Conservation (phyloP, 768 basidiomycete species). For the Auricularia sp. region DNA sequence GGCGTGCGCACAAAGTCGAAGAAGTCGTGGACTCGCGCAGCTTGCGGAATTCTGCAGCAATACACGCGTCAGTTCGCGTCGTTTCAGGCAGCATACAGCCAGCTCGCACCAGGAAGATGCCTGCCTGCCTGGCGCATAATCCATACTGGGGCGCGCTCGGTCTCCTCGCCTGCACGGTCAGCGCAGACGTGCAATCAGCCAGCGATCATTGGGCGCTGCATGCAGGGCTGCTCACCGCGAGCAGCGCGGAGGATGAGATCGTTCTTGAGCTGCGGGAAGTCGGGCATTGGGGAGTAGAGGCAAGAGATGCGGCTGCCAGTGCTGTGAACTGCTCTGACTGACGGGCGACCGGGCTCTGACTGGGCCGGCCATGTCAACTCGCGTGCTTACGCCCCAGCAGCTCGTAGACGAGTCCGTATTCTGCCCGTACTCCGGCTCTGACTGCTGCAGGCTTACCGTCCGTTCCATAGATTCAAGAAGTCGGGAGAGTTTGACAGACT, state of each 20-base stretch:
- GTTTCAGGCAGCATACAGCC: not conserved
- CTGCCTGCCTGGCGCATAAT: constrained; percentile 96
- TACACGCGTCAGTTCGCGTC: not conserved
- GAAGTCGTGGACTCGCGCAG: constrained; percentile 80
- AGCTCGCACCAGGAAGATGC: constrained; percentile 72
- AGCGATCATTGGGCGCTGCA: not conserved
- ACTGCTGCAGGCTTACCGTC: not conserved
- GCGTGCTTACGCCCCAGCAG: constrained; percentile 42
- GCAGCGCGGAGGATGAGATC: constrained; percentile 87
- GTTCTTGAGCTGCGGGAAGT: constrained; percentile 72
- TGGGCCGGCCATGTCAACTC: not conserved
- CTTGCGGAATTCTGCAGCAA: constrained; percentile 71
- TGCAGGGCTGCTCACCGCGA: constrained; percentile 38
- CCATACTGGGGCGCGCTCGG: constrained; percentile 94
- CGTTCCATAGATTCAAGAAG: constrained; percentile 53
- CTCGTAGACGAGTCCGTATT: constrained; percentile 53
- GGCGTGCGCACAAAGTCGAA: constrained; percentile 93
- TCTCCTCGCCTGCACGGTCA: constrained; percentile 53
- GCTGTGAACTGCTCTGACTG: no score
- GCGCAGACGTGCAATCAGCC: not conserved
- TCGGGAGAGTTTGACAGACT: constrained; percentile 71
- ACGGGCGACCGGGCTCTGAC: not conserved
- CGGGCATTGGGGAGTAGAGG: constrained; percentile 5
- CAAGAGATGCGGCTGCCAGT: not conserved
- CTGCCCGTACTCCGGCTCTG: not conserved